Base-by-base conservation (phyloP, 192 early-diverging fungal genomes). In the Entophlyctis helioformis region DNA sequence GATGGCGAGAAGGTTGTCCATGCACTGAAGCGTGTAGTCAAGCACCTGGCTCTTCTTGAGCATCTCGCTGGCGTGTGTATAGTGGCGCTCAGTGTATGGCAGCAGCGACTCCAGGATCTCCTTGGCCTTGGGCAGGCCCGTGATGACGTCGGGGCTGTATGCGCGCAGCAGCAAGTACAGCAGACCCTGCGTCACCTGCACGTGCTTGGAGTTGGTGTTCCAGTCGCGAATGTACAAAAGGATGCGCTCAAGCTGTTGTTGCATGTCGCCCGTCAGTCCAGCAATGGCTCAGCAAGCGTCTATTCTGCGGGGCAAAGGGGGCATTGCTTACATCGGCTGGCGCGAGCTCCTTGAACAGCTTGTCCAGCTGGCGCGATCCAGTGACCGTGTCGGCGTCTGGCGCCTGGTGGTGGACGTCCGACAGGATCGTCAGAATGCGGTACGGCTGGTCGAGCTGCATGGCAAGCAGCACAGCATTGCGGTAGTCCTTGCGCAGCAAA, bases 71-170 rank as follows among this genome's bases (percentile, higher is more conserved):
- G 90, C 65, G 29, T 86, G 78, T 44, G 75, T 70, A 57, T 83
- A 88, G 60, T 96, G 91, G 31, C 92, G 81, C 46, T 96, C 87
- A 15, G 88, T 85, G 57, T 96, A 99, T 21, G 91, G 81, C 35
- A 88, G 46, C 23, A 96, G 54, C 18, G 81, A 82, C 19, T 94
- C 80, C 27, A 93, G 63, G 32, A 93, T 48, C 42, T 90, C 85
- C 63, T 90, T 91, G 28, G 81, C 77, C 22, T 82, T 80, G 3
- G 82, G 74, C n/a, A 96, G 61, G 29, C 77, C 69, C 34, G 84
- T 64, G 38, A 97, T 63, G 18, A 69, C 53, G 46, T 87, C 69
- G 0, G 79, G 66, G n/a, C 71, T 63, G 40, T 76, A 80, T 16
- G 64, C 56, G 7, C 67, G 69, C 18, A 96, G 62, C 6, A 96